These are phyloP conservation scores for Lonicera japonica DNA, from an alignment of 129 eudicot species.

Conservation along the genomic window DNA sequence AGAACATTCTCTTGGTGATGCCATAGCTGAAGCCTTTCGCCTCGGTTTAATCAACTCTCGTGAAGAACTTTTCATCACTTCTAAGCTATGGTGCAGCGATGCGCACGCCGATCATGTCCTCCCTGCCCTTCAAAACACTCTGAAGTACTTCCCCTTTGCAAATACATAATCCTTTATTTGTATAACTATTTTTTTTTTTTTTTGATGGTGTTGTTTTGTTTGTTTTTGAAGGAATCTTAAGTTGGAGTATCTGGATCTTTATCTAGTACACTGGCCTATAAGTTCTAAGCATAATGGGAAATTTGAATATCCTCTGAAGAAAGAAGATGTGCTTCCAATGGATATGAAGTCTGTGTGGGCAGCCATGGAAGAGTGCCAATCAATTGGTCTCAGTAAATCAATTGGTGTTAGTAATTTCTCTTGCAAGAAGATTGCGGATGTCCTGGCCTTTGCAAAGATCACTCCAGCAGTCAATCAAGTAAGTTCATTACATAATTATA, in stretches of 20 bases:
- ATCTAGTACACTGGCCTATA: slow-evolving; percentile 20
- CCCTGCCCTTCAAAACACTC: slow-evolving; percentile 18
- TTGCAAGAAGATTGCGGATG: slow-evolving; percentile 10
- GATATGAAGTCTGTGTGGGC: slow-evolving; percentile 20
- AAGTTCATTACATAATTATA: neutral
- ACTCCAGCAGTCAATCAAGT: slow-evolving; percentile 25
- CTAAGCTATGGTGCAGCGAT: slow-evolving; percentile 23
- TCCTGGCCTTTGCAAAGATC: slow-evolving; percentile 8
- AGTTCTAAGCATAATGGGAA: neutral
- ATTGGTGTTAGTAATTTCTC: slow-evolving; percentile 23
- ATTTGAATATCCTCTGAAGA: neutral
- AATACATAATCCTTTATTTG: neutral
- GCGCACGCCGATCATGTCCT: slow-evolving; percentile 14
- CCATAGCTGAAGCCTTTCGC: slow-evolving; percentile 5
- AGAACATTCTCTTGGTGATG: slow-evolving; percentile 19
- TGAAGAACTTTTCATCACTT: slow-evolving; percentile 21
- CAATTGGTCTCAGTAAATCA: slow-evolving; percentile 14
- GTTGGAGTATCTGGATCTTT: slow-evolving; percentile 12
- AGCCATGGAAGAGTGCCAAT: slow-evolving; percentile 29
- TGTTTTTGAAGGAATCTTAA: slow-evolving; percentile 5
- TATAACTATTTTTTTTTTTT: neutral
- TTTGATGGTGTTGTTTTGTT: neutral
- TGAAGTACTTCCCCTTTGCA: neutral
- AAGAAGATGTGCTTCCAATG: slow-evolving; percentile 3
- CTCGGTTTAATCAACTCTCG: slow-evolving; percentile 17